Conservation (phyloP, 805 yeast genomes). For the Wickerhamiella alocasiicola region DNA sequence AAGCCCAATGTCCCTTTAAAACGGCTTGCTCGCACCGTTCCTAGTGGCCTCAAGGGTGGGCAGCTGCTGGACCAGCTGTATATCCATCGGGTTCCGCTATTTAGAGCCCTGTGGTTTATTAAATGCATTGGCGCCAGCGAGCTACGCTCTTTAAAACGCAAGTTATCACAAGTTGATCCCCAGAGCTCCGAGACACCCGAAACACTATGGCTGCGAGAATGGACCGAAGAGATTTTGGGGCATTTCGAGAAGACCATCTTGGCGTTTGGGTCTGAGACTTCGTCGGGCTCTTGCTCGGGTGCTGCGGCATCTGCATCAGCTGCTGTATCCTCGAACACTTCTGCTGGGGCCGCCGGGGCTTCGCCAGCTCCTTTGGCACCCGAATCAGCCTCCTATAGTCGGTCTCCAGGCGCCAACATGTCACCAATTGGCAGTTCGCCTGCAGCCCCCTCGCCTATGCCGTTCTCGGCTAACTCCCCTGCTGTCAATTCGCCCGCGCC, state of each 20-base stretch:
- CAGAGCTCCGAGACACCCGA: slow-evolving; percentile 28
- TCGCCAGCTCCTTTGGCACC: too few relatives aligned
- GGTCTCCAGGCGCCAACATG: too few relatives aligned
- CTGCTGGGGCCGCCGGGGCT: too few relatives aligned
- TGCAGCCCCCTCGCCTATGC: too few relatives aligned
- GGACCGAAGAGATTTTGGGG: slow-evolving; percentile 75
- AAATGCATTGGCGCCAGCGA: slow-evolving; percentile 79
- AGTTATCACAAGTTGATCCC: slow-evolving; percentile 24
- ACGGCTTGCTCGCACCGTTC: slow-evolving; percentile 63
- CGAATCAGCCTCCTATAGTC: too few relatives aligned
- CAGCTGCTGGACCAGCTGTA: slow-evolving; percentile 63
- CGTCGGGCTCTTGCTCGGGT: too few relatives aligned
- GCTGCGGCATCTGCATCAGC: too few relatives aligned
- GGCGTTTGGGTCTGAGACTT: slow-evolving; percentile 29
- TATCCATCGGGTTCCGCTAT: slow-evolving; percentile 51
- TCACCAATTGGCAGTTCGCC: too few relatives aligned
- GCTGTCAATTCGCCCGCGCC: too few relatives aligned
- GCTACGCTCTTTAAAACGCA: slow-evolving; percentile 43
- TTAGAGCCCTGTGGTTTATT: slow-evolving; percentile 85
- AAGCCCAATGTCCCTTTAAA: slow-evolving; percentile 52
- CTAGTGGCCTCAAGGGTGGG: slow-evolving; percentile 77
- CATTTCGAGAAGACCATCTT: slow-evolving; percentile 41
- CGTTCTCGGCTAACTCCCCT: too few relatives aligned
- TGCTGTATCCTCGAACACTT: too few relatives aligned
- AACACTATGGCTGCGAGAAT: slow-evolving; percentile 61